These are phyloP conservation scores for Cairneyella variabilis DNA, from an alignment of 495 filamentous ascomycete genomes.

Conservation along the genomic window DNA sequence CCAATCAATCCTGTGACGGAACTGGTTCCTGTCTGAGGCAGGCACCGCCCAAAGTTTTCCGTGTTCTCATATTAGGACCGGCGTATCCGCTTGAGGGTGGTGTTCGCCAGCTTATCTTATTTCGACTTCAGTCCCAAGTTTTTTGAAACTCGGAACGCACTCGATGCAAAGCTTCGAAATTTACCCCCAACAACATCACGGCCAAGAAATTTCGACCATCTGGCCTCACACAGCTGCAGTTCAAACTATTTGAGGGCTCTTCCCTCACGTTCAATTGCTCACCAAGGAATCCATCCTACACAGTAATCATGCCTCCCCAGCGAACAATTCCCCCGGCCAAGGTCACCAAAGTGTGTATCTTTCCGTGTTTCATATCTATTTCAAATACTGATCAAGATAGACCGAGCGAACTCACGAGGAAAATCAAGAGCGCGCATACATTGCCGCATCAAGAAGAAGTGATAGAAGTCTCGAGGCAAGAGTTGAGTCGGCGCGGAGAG, in stretches of 20 bases:
- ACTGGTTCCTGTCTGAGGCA: not conserved
- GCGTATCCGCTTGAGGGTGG: too few relatives aligned
- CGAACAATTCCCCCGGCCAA: conserved; percentile 39
- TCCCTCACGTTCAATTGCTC: not conserved
- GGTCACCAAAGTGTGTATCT: conserved; percentile 33
- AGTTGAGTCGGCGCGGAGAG: conserved; percentile 80
- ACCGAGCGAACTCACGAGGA: conserved; percentile 77
- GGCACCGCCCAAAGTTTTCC: not conserved
- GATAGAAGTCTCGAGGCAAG: conserved; percentile 89
- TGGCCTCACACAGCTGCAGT: not conserved
- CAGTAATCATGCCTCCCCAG: conserved; percentile 38
- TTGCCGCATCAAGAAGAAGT: conserved; percentile 87
- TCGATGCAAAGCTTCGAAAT: too few relatives aligned
- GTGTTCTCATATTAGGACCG: too few relatives aligned
- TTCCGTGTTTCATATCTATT: not conserved
- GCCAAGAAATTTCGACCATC: not conserved
- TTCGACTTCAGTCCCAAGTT: too few relatives aligned
- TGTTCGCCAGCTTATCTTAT: too few relatives aligned
- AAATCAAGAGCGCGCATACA: conserved; percentile 93
- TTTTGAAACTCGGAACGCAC: too few relatives aligned
- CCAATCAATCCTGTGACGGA: not conserved
- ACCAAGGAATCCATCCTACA: not conserved
- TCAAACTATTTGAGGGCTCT: not conserved
- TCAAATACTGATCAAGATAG: conserved; percentile 28
- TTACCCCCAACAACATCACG: not conserved